phyloP scores from a whole-genome alignment of 495 filamentous ascomycete genomes.

The Friedmanniomyces endolithicus region DNA sequence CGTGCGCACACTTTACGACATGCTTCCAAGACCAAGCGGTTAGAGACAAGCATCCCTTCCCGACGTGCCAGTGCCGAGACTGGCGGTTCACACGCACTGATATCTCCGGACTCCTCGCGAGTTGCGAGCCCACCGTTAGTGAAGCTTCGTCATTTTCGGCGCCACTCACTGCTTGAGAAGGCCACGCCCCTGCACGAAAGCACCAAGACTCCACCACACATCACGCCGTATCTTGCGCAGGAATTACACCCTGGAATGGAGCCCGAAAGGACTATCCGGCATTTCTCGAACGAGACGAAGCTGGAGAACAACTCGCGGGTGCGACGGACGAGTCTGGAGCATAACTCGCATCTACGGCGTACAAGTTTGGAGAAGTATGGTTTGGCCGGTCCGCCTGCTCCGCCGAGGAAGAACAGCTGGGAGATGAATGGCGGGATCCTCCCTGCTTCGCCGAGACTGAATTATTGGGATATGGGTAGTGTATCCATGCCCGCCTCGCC shows the following conservation, averaged over 20 bases:
- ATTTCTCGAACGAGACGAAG: slow-evolving; percentile 1
- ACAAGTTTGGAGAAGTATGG: no score
- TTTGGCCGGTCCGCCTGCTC: no score
- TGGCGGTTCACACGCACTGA: background rate
- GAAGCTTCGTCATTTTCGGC: background rate
- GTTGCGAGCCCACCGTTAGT: background rate
- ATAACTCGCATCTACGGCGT: no score
- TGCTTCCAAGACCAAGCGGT: background rate
- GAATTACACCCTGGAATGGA: background rate
- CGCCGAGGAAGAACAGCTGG: no score
- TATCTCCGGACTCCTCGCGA: background rate
- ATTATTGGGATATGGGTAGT: background rate
- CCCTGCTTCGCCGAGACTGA: no score
- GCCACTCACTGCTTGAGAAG: slow-evolving; percentile 3
- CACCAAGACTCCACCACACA: background rate
- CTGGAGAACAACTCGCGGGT: background rate
- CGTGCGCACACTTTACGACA: background rate
- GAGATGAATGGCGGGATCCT: no score
- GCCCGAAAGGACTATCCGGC: background rate
- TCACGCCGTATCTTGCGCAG: background rate
- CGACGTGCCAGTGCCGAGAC: background rate
- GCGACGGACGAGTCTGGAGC: background rate
- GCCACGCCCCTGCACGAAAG: background rate
- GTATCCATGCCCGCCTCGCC: background rate
- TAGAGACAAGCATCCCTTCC: background rate